Base-by-base conservation (phyloP, 1,139 yeast genomes). In the Pichia cactophila region DNA sequence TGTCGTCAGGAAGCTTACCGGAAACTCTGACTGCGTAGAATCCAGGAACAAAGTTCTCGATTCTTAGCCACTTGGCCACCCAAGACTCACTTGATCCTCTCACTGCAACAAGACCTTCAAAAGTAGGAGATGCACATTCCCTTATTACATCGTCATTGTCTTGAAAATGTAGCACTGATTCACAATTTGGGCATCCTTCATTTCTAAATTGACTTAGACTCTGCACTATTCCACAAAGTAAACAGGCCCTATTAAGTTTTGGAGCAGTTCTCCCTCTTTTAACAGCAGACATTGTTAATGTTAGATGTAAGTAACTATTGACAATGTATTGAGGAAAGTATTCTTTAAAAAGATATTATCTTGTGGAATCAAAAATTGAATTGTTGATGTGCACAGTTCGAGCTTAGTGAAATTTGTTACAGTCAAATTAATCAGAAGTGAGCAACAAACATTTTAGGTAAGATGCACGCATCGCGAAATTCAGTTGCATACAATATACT, bases 181-280 rank as follows among this genome's bases (percentile, higher is more conserved):
- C 97, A 70, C 98, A 92, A 70, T 92, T 92, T n/a, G 98, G 98
- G 67, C 99, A 92, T 11, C 97, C 97, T 26, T 80, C 78, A 50
- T 81, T 81, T 47, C 86, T 79, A 64, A 90, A 92, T 61, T 79
- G 64, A 57, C 74, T 73, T 66, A 81, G 76, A 11, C 92, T 80
- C 62, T 87, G 96, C 53, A 92, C 86, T 53, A 90, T 77, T 9
- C 97, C 98, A 68, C 98, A 92, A 53, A 92, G 77, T 96, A 92
- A 87, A 65, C 98, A 92, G 26, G 98, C 98, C 74, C 98, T 80
- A 59, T 92, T 96, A 31, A 86, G 75, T 68, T 82, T 75, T 35
- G 78, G 69, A 17, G 62, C 51, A 16, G 60, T 55, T 58, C 66
- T 62, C 41, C 63, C 61, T 56, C 66, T 59, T 43, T 61, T 61